Evolutionary conservation across 306 rosid species (phyloP).

Genomic region (Hylodesmum podocarpum): DNA sequence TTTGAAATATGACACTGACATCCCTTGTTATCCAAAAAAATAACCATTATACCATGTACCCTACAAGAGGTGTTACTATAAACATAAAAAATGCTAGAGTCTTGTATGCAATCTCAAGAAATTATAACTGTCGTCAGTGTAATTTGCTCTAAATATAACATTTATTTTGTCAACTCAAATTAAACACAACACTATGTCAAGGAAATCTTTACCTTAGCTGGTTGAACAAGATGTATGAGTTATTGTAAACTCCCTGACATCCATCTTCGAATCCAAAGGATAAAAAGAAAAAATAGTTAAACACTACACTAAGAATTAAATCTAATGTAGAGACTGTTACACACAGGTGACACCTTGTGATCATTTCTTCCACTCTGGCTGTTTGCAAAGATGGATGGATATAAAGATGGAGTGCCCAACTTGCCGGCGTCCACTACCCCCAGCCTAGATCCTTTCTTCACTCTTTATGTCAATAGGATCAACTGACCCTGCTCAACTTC

Average conservation of each 20-base stretch:
- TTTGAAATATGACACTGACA: neutral
- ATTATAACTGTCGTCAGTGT: too few species aligned
- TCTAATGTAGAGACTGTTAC: slow-evolving; percentile 23
- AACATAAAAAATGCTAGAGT: too few species aligned
- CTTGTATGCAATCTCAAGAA: too few species aligned
- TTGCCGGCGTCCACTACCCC: slow-evolving; percentile 85
- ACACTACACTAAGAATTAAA: neutral
- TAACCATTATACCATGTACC: neutral
- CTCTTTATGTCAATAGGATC: slow-evolving; percentile 48
- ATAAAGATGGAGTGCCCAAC: slow-evolving; percentile 99
- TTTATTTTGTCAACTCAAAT: neutral
- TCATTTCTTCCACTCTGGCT: slow-evolving; percentile 92
- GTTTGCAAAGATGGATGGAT: slow-evolving; percentile 99
- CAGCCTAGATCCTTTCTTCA: slow-evolving; percentile 45
- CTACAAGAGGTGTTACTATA: too few species aligned
- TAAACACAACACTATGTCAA: too few species aligned
- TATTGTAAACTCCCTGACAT: too few species aligned
- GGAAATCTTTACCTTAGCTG: too few species aligned
- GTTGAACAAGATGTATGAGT: too few species aligned
- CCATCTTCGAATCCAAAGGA: too few species aligned
- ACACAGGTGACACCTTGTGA: slow-evolving; percentile 95
- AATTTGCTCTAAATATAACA: neutral
- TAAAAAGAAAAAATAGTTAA: too few species aligned
- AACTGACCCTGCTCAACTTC: slow-evolving; percentile 55
- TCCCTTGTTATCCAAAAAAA: neutral